A percentile compares a stretch with the other conserved stretches of the same genome.
These are phyloP conservation scores for Irpex rosettiformis DNA, from an alignment of 1,284 basidiomycete genomes.

Conservation along the genomic window DNA sequence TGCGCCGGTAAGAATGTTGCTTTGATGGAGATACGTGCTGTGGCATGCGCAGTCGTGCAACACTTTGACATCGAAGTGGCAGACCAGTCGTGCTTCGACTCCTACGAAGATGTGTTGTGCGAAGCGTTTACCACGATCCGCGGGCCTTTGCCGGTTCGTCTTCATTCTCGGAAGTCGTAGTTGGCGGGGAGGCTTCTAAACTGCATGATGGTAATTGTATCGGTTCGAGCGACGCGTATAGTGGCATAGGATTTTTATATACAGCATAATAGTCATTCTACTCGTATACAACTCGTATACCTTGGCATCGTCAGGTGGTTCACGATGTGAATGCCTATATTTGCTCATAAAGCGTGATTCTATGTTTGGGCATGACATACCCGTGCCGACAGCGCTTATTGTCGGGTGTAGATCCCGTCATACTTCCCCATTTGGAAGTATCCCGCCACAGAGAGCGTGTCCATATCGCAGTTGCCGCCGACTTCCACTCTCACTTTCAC, in stretches of 20 bases:
- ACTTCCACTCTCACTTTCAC: background rate
- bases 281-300: too few species aligned
- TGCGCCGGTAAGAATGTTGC: conserved; percentile 28
- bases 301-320: too few species aligned
- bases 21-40: conserved; percentile 23
- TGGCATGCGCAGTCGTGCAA: conserved; percentile 20
- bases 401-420: background rate
- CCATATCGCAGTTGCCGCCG: too few species aligned
- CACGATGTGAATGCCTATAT: too few species aligned
- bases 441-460: background rate
- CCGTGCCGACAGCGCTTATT: background rate
- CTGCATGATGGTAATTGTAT: too few species aligned
- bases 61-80: conserved; percentile 19
- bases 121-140: conserved; percentile 17
- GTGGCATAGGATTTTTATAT: too few species aligned
- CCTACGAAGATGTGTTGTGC: conserved; percentile 17
- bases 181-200: too few species aligned
- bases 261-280: too few species aligned
- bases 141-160: conserved; percentile 12
- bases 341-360: too few species aligned
- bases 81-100: conserved; percentile 12
- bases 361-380: too few species aligned
- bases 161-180: conserved; percentile 4
- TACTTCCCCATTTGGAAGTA: background rate
- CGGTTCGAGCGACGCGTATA: too few species aligned